Base-by-base conservation (phyloP, 2,329 filamentous ascomycete species). In the Ophiostoma himal-ulmi region DNA sequence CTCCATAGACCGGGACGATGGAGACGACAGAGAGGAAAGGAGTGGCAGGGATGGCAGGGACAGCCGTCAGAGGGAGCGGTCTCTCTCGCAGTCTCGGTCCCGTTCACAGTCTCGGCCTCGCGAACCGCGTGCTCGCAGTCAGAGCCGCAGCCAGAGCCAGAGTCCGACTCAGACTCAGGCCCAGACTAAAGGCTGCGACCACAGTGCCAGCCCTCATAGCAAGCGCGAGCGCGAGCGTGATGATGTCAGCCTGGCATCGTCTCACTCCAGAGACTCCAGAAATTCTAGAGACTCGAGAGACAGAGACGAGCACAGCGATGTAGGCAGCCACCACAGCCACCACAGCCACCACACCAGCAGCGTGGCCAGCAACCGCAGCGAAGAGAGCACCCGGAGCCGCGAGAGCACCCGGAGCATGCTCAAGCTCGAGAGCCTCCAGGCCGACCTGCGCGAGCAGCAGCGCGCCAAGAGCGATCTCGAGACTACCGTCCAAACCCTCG, bases 391-490 rank as follows among this genome's bases (percentile, higher is more conserved):
- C 36, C 60, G 20, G 1, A 64, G 60, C 60, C 8, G 34, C 17
- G 60, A 36, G 30, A 64, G 30, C 60, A 64, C 60, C 3, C 62
- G 62, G 36, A 65, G 62, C 62, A 65, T 65, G 65, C 65, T 67
- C 37, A 48, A 67, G 22, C 37, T 67, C 2, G 65, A 67, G 39
- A 67, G 39, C 4, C 22, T 67, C 37, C 65, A 48, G 37, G 65
- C 65, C 22, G 65, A 67, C 65, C 65, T 67, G 65, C 65, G 65
- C 22, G 65, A 41, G 39, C 65, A 67, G 39, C 65, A 67, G 39
- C 65, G 65, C 14, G 65, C 65, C 22, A 67, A 67, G 65, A 67
- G 65, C 39, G 39, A 48, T 7, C 65, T 67, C 13, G 65, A 67
- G 65, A 48, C 8, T 13, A 48, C 39, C 5, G 65, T 67, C 2